Conservation (phyloP, 1,284 basidiomycete species). For the Hymenochaete sp. region DNA sequence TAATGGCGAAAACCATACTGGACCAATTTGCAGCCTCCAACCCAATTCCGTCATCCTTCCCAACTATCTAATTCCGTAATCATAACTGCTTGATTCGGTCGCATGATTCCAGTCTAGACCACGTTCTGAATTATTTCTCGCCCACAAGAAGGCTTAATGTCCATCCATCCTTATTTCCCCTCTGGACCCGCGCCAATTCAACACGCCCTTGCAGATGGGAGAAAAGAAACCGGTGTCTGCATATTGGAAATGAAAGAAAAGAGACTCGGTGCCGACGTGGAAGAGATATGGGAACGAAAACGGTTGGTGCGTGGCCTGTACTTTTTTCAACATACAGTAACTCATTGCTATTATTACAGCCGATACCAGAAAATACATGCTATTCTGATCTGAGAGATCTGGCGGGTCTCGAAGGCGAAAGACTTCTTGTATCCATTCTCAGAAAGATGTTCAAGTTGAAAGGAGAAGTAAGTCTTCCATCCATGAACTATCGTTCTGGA, state of each 20-base stretch:
- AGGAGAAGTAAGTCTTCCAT: conserved; percentile 37
- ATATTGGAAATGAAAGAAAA: conserved; percentile 55
- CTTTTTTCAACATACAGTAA: too few relatives aligned
- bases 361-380: conserved; percentile 37
- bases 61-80: conserved; percentile 45
- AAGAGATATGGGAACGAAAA: conserved; percentile 44
- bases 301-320: conserved; percentile 32
- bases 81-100: conserved; percentile 88
- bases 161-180: conserved; percentile 84
- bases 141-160: conserved; percentile 72
- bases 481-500: neutral
- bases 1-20: too few relatives aligned
- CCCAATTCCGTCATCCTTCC: conserved; percentile 32
- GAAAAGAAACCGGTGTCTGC: conserved; percentile 58
- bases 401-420: conserved; percentile 60
- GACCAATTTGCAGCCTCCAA: conserved; percentile 39
- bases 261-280: conserved; percentile 53
- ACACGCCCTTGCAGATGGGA: conserved; percentile 63
- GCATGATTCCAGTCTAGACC: conserved; percentile 70
- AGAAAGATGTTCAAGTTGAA: conserved; percentile 51
- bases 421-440: conserved; percentile 63
- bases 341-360: conserved; percentile 28
- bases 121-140: conserved; percentile 57
- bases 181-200: conserved; percentile 94
- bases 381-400: conserved; percentile 52